These are phyloP conservation scores for Pseudogymnoascus sp. DNA, from an alignment of 2,329 filamentous ascomycete genomes.

Conservation along the genomic window DNA sequence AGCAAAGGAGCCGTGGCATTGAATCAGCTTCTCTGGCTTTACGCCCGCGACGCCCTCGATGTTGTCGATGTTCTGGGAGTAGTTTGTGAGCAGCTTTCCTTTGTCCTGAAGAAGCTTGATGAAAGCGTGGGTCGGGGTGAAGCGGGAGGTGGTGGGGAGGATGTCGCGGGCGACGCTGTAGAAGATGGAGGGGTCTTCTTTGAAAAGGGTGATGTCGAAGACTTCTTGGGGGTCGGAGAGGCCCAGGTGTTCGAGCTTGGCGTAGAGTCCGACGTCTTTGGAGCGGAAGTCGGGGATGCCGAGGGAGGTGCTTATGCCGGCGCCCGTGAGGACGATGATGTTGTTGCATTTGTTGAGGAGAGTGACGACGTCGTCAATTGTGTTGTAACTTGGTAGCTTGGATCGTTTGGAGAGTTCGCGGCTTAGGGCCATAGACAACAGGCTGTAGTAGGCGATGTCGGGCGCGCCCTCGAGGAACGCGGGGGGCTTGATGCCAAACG, in stretches of 20 bases:
- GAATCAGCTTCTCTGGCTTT: conserved; percentile 69
- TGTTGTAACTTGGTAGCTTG: conserved; percentile 73
- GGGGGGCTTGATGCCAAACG: conserved; percentile 71
- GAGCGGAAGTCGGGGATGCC: conserved; percentile 97
- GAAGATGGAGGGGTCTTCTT: conserved; percentile 79
- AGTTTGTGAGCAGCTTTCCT: conserved; percentile 87
- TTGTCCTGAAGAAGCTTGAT: conserved; percentile 82
- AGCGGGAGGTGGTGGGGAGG: conserved; percentile 68
- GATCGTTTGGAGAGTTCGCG: conserved; percentile 74
- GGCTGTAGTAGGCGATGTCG: conserved; percentile 67
- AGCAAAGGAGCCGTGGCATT: conserved; percentile 94
- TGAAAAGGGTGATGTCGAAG: conserved; percentile 84
- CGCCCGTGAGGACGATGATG: conserved; percentile 89
- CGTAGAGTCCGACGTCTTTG: conserved; percentile 85
- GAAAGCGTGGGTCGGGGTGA: conserved; percentile 89
- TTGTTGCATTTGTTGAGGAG: conserved; percentile 68
- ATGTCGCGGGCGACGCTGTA: conserved; percentile 89
- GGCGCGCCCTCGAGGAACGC: conserved; percentile 60
- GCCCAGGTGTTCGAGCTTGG: conserved; percentile 70
- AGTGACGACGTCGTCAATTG: conserved; percentile 74
- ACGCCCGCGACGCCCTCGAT: conserved; percentile 85
- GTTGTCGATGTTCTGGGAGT: conserved; percentile 98
- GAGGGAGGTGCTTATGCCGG: conserved; percentile 91
- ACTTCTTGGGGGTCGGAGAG: conserved; percentile 80
- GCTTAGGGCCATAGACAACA: conserved; percentile 69